Conservation (phyloP, 192 early-diverging fungal species). For the Polychytrium aggregatum region DNA sequence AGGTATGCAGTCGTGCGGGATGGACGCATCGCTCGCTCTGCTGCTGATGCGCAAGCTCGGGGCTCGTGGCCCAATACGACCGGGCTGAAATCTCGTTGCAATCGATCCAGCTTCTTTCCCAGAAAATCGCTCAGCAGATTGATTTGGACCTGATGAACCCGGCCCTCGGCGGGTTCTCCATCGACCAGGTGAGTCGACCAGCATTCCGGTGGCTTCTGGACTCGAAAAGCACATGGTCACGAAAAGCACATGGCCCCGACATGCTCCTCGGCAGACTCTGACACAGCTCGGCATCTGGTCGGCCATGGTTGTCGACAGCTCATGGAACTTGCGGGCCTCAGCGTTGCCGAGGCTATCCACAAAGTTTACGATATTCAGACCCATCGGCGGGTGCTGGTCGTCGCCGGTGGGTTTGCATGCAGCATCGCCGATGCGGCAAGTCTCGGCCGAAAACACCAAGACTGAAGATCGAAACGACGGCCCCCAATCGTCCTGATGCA, state of each 20-base stretch:
- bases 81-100: too few species aligned
- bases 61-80: too few species aligned
- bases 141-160: constrained; percentile 79
- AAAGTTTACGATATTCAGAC: constrained; percentile 45
- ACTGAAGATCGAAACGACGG: neutral
- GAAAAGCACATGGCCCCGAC: too few species aligned
- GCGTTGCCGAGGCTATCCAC: constrained; percentile 75
- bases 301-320: constrained; percentile 8
- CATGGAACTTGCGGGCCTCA: constrained; percentile 72
- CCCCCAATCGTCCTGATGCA: neutral
- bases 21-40: too few species aligned
- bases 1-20: too few species aligned
- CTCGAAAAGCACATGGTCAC: constrained; percentile 27
- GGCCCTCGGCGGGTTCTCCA: constrained; percentile 65
- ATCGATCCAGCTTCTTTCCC: constrained; percentile 21
- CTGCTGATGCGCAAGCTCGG: too few species aligned
- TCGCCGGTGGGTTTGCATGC: constrained; percentile 3
- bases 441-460: neutral
- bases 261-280: neutral
- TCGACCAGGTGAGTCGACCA: constrained; percentile 71
- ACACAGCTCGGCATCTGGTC: constrained; percentile 4
- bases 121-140: constrained; percentile 55
- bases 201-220: neutral
- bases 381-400: constrained; percentile 28
- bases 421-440: neutral